Evolutionary conservation across 2,329 filamentous ascomycete genomes (phyloP).

Genomic region (Huntiella omanensis): DNA sequence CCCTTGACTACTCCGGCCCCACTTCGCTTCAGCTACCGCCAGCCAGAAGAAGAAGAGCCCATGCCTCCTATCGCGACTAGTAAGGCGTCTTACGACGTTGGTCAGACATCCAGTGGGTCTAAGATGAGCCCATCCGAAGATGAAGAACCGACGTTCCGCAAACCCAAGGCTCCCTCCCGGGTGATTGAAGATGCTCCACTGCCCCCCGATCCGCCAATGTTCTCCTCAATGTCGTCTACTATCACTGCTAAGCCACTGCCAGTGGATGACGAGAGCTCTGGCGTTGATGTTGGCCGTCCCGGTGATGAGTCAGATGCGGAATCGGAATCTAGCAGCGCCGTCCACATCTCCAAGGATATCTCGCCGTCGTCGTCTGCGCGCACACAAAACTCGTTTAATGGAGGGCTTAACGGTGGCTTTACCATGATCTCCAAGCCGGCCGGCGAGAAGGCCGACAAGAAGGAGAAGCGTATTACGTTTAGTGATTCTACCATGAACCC

Average conservation of each 20-base stretch:
- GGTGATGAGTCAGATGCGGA: constrained; percentile 29
- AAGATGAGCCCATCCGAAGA: constrained; percentile 10
- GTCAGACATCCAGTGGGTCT: constrained; percentile 26
- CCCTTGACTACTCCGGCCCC: constrained; percentile 34
- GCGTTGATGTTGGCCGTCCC: constrained; percentile 22
- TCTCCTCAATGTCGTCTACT: constrained; percentile 15
- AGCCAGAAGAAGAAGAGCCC: constrained; percentile 18
- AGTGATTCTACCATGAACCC: constrained; percentile 3
- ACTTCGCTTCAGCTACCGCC: constrained; percentile 24
- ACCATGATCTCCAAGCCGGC: constrained; percentile 22
- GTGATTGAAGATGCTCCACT: constrained; percentile 20
- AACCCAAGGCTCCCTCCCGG: constrained; percentile 11
- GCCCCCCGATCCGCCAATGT: constrained; percentile 24
- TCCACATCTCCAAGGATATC: constrained; percentile 43
- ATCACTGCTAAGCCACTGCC: background rate
- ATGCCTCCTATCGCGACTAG: constrained; percentile 37
- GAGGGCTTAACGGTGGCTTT: constrained; percentile 26
- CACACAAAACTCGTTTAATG: constrained; percentile 35
- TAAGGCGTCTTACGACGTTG: constrained; percentile 29
- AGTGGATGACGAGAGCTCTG: constrained; percentile 20
- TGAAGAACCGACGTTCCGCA: constrained; percentile 7
- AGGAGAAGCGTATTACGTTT: constrained; percentile 2
- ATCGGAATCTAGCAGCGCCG: constrained; percentile 36
- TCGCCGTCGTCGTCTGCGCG: constrained; percentile 31
- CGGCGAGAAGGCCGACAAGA: background rate